Conservation (phyloP, 1,284 basidiomycete genomes). For the Stereum hirsutum region DNA sequence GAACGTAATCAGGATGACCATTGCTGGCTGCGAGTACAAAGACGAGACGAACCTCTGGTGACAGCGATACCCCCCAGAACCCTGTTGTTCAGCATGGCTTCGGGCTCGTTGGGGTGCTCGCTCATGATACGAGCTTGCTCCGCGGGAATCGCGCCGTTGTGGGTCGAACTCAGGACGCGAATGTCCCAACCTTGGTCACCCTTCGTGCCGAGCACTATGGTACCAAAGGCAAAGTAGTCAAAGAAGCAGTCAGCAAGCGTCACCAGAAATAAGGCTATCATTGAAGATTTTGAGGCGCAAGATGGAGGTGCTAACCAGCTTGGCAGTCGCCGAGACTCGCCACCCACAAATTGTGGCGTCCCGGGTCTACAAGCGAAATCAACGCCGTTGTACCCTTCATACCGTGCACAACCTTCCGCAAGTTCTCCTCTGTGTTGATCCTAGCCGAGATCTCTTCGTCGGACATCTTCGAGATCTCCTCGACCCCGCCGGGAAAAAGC, state of each 20-base stretch:
- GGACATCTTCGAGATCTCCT: conserved; percentile 16
- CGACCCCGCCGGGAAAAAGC: conserved; percentile 21
- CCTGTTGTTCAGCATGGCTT: conserved; percentile 18
- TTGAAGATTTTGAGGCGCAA: background rate
- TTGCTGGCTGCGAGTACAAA: background rate
- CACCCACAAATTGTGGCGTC: conserved; percentile 23
- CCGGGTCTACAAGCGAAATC: conserved; percentile 23
- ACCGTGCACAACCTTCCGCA: conserved; percentile 20
- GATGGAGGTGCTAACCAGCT: conserved; percentile 18
- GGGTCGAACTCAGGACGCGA: conserved; percentile 20
- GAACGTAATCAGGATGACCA: conserved; percentile 1
- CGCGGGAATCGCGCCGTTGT: conserved; percentile 21
- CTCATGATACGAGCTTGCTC: conserved; percentile 21
- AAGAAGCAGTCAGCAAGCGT: conserved; percentile 1
- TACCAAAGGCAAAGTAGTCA: too few species aligned
- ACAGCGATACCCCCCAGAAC: conserved; percentile 25
- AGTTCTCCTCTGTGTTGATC: conserved; percentile 24
- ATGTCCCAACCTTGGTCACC: conserved; percentile 18
- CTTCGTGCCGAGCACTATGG: conserved; percentile 2
- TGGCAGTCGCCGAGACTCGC: conserved; percentile 29
- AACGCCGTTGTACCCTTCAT: conserved; percentile 28
- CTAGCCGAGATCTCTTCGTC: conserved; percentile 28
- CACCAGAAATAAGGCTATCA: background rate
- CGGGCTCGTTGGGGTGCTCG: conserved; percentile 25
- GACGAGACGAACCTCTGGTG: conserved; percentile 20